Conservation (phyloP, 495 filamentous ascomycete genomes). For the Aspergillus carlsbadensis region DNA sequence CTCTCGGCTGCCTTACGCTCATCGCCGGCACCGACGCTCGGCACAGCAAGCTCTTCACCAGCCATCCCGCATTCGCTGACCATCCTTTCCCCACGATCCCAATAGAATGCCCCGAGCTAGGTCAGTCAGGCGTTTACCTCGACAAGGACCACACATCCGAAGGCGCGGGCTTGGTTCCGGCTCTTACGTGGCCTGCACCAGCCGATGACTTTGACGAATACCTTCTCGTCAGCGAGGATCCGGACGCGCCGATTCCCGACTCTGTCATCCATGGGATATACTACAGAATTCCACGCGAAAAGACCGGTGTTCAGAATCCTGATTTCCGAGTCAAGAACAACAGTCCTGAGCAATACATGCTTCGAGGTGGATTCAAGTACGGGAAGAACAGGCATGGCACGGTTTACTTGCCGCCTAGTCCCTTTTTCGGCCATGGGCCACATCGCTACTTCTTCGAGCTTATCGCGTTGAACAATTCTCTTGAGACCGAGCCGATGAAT, state of each 20-base stretch:
- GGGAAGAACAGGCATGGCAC: conserved; percentile 37
- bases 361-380: conserved; percentile 48
- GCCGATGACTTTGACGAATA: conserved; percentile 41
- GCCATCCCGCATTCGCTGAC: conserved; percentile 39
- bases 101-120: conserved; percentile 45
- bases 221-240: conserved; percentile 49
- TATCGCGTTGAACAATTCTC: conserved; percentile 40
- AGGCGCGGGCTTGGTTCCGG: conserved; percentile 42
- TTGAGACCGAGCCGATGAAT: conserved; percentile 34
- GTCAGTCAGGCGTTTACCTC: conserved; percentile 39
- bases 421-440: conserved; percentile 44
- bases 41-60: conserved; percentile 48
- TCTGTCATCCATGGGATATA: conserved; percentile 50
- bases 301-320: conserved; percentile 31
- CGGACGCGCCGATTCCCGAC: conserved; percentile 47
- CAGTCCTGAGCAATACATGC: conserved; percentile 17
- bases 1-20: conserved; percentile 34
- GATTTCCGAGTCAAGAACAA: conserved; percentile 34
- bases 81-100: conserved; percentile 40
- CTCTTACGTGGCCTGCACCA: conserved; percentile 40
- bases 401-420: conserved; percentile 41
- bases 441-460: conserved; percentile 54
- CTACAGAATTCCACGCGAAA: conserved; percentile 38
- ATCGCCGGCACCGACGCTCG: conserved; percentile 36
- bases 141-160: conserved; percentile 41